phyloP scores from a whole-genome alignment of 371 early-diverging fungal species.

The Gilbertella persicaria region DNA sequence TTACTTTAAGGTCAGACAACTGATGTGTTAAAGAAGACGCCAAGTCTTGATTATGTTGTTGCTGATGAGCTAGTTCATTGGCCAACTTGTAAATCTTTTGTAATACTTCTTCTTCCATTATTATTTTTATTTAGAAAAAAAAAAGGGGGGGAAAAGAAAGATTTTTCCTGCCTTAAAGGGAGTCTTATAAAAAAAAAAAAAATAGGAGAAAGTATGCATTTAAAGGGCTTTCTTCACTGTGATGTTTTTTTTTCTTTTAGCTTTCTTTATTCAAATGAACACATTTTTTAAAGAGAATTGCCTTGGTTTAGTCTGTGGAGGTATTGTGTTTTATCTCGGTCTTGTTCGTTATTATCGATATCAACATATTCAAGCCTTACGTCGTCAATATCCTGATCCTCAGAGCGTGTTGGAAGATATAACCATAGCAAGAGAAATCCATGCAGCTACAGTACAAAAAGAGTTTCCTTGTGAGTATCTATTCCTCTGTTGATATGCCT shows the following conservation, averaged over 20 bases:
- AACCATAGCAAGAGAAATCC: constrained; percentile 32
- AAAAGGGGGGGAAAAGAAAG: too few relatives aligned
- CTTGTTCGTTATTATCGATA: constrained; percentile 41
- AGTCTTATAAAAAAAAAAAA: too few relatives aligned
- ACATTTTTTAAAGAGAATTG: too few relatives aligned
- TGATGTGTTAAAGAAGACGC: constrained; percentile 23
- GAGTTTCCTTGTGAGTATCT: constrained; percentile 47
- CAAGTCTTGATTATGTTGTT: constrained; percentile 38
- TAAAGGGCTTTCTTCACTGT: too few relatives aligned
- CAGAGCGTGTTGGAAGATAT: constrained; percentile 30
- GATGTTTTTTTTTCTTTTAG: too few relatives aligned
- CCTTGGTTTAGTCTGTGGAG: neutral
- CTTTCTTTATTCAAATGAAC: too few relatives aligned
- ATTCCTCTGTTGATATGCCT: neutral
- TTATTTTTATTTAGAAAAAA: neutral
- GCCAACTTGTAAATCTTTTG: constrained; percentile 34
- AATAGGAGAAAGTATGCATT: too few relatives aligned
- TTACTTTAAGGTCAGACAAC: constrained; percentile 34
- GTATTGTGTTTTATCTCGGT: constrained; percentile 25
- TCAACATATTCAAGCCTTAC: constrained; percentile 26
- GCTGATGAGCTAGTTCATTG: constrained; percentile 33
- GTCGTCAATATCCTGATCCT: constrained; percentile 48
- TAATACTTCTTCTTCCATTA: constrained; percentile 38
- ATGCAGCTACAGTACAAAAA: constrained; percentile 15
- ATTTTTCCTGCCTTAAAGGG: too few relatives aligned